A percentile compares a stretch with the other conserved stretches of the same genome.
phyloP scores from a whole-genome alignment of 352 stramenopile species.

The Phytophthora citricola region DNA sequence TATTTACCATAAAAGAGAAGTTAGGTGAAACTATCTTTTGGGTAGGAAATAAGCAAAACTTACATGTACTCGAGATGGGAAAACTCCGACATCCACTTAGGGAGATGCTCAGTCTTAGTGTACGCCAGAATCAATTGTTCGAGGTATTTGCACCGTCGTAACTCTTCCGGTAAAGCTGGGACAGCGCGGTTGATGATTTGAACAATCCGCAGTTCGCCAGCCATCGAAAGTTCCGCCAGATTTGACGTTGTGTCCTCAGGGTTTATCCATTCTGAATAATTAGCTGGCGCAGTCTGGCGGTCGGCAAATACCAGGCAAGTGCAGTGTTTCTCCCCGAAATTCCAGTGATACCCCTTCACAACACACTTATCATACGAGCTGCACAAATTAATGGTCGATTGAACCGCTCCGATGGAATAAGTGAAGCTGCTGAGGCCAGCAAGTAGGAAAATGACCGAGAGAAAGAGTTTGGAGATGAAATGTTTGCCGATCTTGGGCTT shows the following conservation, averaged over 20 bases:
- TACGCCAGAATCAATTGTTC: constrained; percentile 49
- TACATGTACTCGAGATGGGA: constrained; percentile 49
- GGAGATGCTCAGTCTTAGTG: constrained; percentile 41
- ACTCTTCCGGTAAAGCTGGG: constrained; percentile 37
- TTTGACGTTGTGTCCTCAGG: constrained; percentile 42
- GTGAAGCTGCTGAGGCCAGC: constrained; percentile 31
- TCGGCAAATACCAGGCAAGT: constrained; percentile 55
- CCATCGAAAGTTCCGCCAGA: constrained; percentile 34
- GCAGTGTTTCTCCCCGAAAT: constrained; percentile 35
- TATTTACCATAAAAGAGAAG: not conserved
- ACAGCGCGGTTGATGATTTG: constrained; percentile 60
- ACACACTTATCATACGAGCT: constrained; percentile 43
- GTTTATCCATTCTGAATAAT: constrained; percentile 49
- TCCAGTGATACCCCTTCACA: constrained; percentile 52
- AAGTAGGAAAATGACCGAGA: constrained; percentile 43
- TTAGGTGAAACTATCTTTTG: not conserved
- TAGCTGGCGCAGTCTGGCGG: constrained; percentile 30
- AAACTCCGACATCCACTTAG: constrained; percentile 39
- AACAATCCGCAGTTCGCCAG: constrained; percentile 49
- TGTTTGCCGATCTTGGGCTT: constrained; percentile 23
- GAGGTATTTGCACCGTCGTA: constrained; percentile 42
- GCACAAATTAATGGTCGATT: constrained; percentile 38
- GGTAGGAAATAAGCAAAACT: constrained; percentile 3
- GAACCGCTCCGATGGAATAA: constrained; percentile 42
- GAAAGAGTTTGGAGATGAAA: constrained; percentile 31